Evolutionary conservation across 345 rosid species (phyloP).

Genomic region (Carallia pectinifolia): DNA sequence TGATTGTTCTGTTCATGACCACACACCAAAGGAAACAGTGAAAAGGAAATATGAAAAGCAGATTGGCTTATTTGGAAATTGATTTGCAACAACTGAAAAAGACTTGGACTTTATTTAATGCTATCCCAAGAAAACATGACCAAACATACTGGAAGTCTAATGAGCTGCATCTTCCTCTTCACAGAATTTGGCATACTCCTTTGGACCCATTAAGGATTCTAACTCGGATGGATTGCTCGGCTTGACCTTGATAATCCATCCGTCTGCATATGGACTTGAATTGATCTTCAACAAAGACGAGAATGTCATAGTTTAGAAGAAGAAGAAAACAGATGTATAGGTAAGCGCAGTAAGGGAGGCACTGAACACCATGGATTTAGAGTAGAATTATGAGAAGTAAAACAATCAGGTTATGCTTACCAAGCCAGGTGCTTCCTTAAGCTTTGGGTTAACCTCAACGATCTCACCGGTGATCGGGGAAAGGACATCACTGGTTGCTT

Average conservation of each 20-base stretch:
- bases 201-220: conserved; percentile 72
- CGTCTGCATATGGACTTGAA: conserved; percentile 87
- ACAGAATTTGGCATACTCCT: conserved; percentile 83
- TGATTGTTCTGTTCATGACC: no score
- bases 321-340: background rate
- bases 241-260: conserved; percentile 99
- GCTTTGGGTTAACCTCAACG: conserved; percentile 76
- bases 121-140: no score
- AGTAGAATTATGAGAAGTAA: no score
- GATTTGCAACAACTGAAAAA: no score
- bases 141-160: conserved; percentile 25
- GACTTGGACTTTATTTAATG: no score
- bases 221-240: conserved; percentile 75
- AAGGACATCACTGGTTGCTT: conserved; percentile 88
- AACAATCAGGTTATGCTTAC: conserved; percentile 30
- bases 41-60: no score
- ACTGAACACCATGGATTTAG: no score
- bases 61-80: no score
- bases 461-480: conserved; percentile 88
- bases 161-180: conserved; percentile 97
- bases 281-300: conserved; percentile 52
- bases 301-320: background rate
- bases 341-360: background rate
- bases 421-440: conserved; percentile 71
- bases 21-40: no score